These are phyloP conservation scores for Sporothrix euskadiensis DNA, from an alignment of 2,329 filamentous ascomycete genomes.

Conservation along the genomic window DNA sequence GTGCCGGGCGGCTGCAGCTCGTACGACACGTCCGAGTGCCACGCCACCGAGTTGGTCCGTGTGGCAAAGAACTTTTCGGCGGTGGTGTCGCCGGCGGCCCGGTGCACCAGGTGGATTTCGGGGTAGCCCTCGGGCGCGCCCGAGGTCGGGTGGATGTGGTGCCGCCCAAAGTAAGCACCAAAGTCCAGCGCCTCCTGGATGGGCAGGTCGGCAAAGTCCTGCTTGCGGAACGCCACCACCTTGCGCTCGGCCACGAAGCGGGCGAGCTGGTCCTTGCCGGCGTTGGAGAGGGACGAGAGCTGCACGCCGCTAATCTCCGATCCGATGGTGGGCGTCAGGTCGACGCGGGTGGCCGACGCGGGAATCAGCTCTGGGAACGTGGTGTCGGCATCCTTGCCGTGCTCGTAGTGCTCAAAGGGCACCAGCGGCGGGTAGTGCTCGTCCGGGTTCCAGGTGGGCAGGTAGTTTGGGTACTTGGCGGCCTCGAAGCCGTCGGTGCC, in stretches of 20 bases:
- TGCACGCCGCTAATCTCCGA: constrained; percentile 68
- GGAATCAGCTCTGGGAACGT: constrained; percentile 63
- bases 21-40: constrained; percentile 30
- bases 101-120: constrained; percentile 70
- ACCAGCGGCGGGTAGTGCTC: constrained; percentile 62
- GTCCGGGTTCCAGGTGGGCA: constrained; percentile 62
- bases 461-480: constrained; percentile 60
- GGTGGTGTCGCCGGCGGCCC: constrained; percentile 65
- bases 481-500: constrained; percentile 31
- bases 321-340: constrained; percentile 68
- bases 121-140: constrained; percentile 69
- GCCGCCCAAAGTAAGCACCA: constrained; percentile 59
- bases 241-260: constrained; percentile 68
- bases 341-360: constrained; percentile 47
- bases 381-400: constrained; percentile 67
- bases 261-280: constrained; percentile 69
- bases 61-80: constrained; percentile 61
- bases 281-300: constrained; percentile 60
- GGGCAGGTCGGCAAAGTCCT: constrained; percentile 64
- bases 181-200: constrained; percentile 65
- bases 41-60: constrained; percentile 73
- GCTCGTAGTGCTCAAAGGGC: constrained; percentile 67
- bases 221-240: constrained; percentile 69
- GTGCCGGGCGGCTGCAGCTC: constrained; percentile 55
- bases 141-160: constrained; percentile 73